Base-by-base conservation (phyloP, 805 yeast genomes). In the Metschnikowia kunwiensis region DNA sequence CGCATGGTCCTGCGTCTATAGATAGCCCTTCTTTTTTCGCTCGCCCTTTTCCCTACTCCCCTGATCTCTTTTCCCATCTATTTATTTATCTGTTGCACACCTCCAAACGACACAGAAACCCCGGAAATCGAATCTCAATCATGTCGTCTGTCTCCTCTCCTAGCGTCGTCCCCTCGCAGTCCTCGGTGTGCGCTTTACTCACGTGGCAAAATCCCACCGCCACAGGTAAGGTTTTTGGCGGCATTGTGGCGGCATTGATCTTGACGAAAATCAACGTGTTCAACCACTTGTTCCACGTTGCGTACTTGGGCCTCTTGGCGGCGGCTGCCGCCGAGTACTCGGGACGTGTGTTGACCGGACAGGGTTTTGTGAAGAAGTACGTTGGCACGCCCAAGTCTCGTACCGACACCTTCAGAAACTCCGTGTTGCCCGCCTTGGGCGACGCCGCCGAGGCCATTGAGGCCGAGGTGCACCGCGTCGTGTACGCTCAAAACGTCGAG, bases 321-420 rank as follows among this genome's bases (percentile, higher is more conserved):
- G 74, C 91, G 32, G 93, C 88, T 34, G 70, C 75, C 38, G 84
- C 81, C 38, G 97, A 89, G 68, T 84, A 80, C 55, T 70, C 72
- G 39, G 83, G 95, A 44, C 82, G 82, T 56, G 51, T 78, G 27
- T 63, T 82, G 48, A 73, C 85, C 32, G 96, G 96, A 47, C 69
- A 72, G 55, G 96, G 97, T 13, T 72, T 89, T 45, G 81, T 91
- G 43, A 75, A 88, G 43, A 77, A 80, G 52, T 79, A 83, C 71
- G 80, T 75, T 59, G 86, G 93, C 37, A 66, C 75, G n/a, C 55
- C 62, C 30, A 53, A 55, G 39, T 50, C 69, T 5, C 54, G 50
- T 40, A 63, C 73, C 53, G 50, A 56, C 50, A 44, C 50, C 30
- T 42, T 68, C 54, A 61, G 67, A 45, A 55, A 66, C 15, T 43